These are phyloP conservation scores for Camelina laxa DNA, from an alignment of 345 rosid genomes.

Conservation along the genomic window DNA sequence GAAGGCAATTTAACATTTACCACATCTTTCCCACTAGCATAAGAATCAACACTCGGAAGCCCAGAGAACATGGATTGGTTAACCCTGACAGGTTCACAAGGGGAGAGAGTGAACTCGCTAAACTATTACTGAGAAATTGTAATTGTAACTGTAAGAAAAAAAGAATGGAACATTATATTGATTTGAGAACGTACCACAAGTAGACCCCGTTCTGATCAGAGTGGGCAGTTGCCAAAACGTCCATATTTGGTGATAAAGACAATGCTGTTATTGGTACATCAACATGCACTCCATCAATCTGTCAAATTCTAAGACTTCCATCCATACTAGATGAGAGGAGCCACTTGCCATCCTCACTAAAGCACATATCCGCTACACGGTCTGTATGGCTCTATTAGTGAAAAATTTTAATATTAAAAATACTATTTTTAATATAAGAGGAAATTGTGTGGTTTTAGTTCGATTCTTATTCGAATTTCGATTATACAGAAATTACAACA, in stretches of 20 bases:
- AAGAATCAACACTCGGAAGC: conserved; percentile 61
- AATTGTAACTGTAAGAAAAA: neutral
- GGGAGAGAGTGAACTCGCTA: conserved; percentile 10
- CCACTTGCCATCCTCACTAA: conserved; percentile 98
- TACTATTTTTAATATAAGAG: too few relatives aligned
- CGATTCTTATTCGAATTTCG: too few relatives aligned
- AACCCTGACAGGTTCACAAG: conserved; percentile 57
- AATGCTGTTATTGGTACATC: conserved; percentile 84
- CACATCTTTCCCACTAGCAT: conserved; percentile 82
- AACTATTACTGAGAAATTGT: neutral
- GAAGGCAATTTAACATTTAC: conserved; percentile 81
- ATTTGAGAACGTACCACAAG: conserved; percentile 65
- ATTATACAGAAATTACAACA: too few relatives aligned
- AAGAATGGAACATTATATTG: conserved; percentile 3
- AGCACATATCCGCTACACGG: conserved; percentile 84
- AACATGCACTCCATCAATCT: conserved; percentile 85
- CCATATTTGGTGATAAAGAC: conserved; percentile 95
- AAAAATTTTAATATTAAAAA: too few relatives aligned
- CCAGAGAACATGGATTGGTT: conserved; percentile 85
- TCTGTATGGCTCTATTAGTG: too few relatives aligned
- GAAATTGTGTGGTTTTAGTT: too few relatives aligned
- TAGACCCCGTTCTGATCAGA: conserved; percentile 93
- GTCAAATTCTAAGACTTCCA: conserved; percentile 90
- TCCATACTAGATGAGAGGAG: conserved; percentile 95
- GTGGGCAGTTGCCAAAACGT: conserved; percentile 87